phyloP scores from a whole-genome alignment of 2,329 filamentous ascomycete species.

The Colletotrichum melonis region DNA sequence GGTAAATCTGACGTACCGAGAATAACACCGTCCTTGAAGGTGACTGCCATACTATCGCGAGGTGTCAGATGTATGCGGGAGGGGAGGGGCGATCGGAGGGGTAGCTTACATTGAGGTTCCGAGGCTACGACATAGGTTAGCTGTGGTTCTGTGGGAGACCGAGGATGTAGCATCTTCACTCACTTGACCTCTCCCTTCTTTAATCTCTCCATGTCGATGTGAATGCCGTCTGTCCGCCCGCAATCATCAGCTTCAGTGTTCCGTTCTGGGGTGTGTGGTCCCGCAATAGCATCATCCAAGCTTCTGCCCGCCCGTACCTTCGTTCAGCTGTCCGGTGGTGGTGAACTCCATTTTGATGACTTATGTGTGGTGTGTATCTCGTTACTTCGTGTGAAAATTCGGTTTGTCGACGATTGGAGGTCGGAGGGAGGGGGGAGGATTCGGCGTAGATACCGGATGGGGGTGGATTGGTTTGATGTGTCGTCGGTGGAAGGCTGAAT shows the following conservation, averaged over 20 bases:
- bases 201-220: constrained; percentile 97
- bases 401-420: background rate
- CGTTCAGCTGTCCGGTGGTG: constrained; percentile 70
- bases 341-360: constrained; percentile 68
- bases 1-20: constrained; percentile 65
- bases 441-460: background rate
- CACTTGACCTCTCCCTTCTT: constrained; percentile 99
- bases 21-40: constrained; percentile 98
- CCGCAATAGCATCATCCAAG: constrained; percentile 24
- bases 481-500: constrained; percentile 47
- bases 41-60: constrained; percentile 90
- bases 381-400: background rate
- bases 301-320: constrained; percentile 59
- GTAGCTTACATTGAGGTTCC: constrained; percentile 91
- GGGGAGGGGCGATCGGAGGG: constrained; percentile 1
- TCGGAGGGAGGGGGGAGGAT: background rate
- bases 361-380: background rate
- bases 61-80: constrained; percentile 40
- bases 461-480: constrained; percentile 37
- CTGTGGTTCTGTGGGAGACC: constrained; percentile 6
- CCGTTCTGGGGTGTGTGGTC: background rate
- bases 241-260: constrained; percentile 8
- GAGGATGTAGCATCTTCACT: constrained; percentile 50
- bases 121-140: constrained; percentile 69
- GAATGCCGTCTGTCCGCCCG: constrained; percentile 85